Evolutionary conservation across 805 yeast species (phyloP).

Genomic region (Yamadazyma sp.): DNA sequence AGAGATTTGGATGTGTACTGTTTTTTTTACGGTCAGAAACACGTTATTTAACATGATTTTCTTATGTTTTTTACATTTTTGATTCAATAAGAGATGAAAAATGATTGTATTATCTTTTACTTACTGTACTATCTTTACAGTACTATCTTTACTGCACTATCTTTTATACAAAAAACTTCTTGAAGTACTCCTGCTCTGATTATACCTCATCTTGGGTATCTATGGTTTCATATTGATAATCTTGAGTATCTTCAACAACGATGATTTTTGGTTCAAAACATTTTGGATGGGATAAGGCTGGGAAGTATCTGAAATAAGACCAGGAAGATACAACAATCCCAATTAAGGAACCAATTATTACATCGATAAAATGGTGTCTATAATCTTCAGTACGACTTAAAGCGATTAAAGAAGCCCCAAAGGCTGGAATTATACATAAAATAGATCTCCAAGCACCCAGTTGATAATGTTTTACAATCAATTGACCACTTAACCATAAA

Average conservation of each 20-base stretch:
- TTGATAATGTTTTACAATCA: slow-evolving; percentile 40
- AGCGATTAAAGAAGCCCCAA: slow-evolving; percentile 77
- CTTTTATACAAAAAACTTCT: no score
- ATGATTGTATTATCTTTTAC: no score
- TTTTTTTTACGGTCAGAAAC: no score
- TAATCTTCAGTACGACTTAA: slow-evolving; percentile 86
- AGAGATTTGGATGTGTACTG: no score
- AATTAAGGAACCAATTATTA: slow-evolving; percentile 64
- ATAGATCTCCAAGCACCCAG: slow-evolving; percentile 65
- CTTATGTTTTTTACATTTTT: no score
- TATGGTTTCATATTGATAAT: no score
- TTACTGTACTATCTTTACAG: no score
- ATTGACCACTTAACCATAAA: slow-evolving; percentile 68
- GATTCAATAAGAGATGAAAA: no score
- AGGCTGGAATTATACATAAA: slow-evolving; percentile 50
- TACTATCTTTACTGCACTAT: no score
- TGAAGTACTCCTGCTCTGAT: no score
- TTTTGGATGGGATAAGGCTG: slow-evolving; percentile 26
- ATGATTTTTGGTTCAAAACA: slow-evolving; percentile 38
- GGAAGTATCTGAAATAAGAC: slow-evolving; percentile 55
- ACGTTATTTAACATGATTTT: no score
- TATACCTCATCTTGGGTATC: no score
- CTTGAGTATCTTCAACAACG: slow-evolving; percentile 2
- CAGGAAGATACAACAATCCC: slow-evolving; percentile 62
- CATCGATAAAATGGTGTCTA: slow-evolving; percentile 89